phyloP scores from a whole-genome alignment of 306 rosid species.

The Casuarina glauca region DNA sequence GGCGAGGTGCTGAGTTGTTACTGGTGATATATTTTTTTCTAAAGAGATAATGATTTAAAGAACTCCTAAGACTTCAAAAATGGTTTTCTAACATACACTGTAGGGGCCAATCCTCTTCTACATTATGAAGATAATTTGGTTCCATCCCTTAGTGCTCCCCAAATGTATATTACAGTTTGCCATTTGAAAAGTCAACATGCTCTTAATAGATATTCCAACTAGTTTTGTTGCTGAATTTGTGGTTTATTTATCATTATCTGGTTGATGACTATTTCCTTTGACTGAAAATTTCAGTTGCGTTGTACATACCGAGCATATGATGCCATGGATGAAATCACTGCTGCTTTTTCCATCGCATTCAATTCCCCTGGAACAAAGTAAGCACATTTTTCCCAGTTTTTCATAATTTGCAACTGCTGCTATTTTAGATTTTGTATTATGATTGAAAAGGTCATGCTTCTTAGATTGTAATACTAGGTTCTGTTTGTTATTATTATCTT shows the following conservation, averaged over 20 bases:
- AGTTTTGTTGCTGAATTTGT: constrained; percentile 6
- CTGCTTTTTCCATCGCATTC: constrained; percentile 90
- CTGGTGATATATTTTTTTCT: constrained; percentile 1
- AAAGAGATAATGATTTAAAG: background rate
- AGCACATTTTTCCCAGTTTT: constrained; percentile 24
- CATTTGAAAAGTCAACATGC: background rate
- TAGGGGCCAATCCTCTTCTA: background rate
- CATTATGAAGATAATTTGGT: constrained; percentile 4
- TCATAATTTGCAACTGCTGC: background rate
- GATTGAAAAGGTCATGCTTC: background rate
- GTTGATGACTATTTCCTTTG: constrained; percentile 26
- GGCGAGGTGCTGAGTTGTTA: constrained; percentile 64
- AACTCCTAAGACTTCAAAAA: background rate
- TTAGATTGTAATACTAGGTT: background rate
- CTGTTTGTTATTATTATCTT: background rate
- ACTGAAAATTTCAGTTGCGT: constrained; percentile 68
- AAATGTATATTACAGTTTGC: background rate
- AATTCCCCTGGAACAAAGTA: constrained; percentile 90
- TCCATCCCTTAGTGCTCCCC: background rate
- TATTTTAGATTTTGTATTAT: constrained; percentile 1
- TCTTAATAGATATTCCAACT: constrained; percentile 2
- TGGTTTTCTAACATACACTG: constrained; percentile 3
- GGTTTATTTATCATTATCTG: constrained; percentile 15
- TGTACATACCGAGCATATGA: constrained; percentile 97
- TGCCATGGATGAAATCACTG: constrained; percentile 89